Conservation (phyloP, 2,329 filamentous ascomycete genomes). For the Arthrinium phaeospermum region DNA sequence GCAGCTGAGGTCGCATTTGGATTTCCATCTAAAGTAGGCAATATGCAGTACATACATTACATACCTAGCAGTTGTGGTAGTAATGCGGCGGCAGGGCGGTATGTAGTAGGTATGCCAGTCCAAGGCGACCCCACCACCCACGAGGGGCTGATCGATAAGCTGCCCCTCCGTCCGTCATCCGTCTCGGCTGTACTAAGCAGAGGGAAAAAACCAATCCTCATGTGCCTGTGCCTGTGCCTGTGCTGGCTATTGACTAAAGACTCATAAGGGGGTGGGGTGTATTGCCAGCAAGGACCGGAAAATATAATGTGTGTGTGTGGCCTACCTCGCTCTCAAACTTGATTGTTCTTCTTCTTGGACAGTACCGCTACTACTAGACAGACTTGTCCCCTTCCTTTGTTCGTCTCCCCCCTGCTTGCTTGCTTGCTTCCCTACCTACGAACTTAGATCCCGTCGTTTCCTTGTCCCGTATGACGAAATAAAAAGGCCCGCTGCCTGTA, state of each 20-base stretch:
- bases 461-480: constrained; percentile 7
- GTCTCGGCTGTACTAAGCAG: background rate
- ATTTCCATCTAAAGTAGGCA: background rate
- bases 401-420: background rate
- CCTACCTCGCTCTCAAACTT: background rate
- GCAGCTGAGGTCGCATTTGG: background rate
- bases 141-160: background rate
- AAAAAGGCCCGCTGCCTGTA: background rate
- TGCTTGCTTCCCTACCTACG: background rate
- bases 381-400: background rate
- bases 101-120: background rate
- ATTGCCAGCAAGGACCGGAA: background rate
- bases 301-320: background rate
- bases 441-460: background rate
- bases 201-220: background rate
- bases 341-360: background rate
- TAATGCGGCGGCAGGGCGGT: background rate
- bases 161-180: constrained; percentile 3
- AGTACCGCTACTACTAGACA: background rate
- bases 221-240: background rate
- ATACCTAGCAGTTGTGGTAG: too few relatives aligned
- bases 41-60: background rate
- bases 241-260: background rate
- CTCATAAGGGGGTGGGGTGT: background rate
- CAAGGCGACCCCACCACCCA: background rate